These are phyloP conservation scores for Herpotrichia juniperi DNA, from an alignment of 2,329 filamentous ascomycete species.

Conservation along the genomic window DNA sequence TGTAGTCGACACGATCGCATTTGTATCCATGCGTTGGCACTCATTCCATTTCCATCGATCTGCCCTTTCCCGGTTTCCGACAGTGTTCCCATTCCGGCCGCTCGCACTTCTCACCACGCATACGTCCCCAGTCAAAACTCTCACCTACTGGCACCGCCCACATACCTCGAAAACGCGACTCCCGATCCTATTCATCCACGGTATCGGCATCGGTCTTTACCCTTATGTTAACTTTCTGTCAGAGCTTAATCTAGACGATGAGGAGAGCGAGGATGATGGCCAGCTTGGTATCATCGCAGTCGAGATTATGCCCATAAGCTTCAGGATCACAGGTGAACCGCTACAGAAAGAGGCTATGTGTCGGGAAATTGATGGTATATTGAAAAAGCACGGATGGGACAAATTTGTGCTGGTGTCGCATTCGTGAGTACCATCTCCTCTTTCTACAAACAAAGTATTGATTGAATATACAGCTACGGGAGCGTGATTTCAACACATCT, in stretches of 20 bases:
- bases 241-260: constrained; percentile 48
- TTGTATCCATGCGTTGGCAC: constrained; percentile 47
- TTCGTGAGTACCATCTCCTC: constrained; percentile 37
- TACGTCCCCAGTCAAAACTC: constrained; percentile 52
- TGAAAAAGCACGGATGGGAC: constrained; percentile 61
- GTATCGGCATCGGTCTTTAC: constrained; percentile 69
- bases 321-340: constrained; percentile 61
- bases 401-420: constrained; percentile 66
- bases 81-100: constrained; percentile 63
- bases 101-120: constrained; percentile 52
- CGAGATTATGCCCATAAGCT: constrained; percentile 66
- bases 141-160: constrained; percentile 68
- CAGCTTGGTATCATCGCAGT: constrained; percentile 66
- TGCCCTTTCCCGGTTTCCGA: constrained; percentile 46
- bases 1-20: constrained; percentile 54
- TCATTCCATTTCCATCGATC: constrained; percentile 59
- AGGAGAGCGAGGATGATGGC: constrained; percentile 31
- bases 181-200: constrained; percentile 70
- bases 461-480: constrained; percentile 55
- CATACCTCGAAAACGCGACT: constrained; percentile 61
- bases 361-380: constrained; percentile 58
- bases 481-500: constrained; percentile 66
- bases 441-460: constrained; percentile 10
- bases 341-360: constrained; percentile 60
- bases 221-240: constrained; percentile 63